phyloP scores from a whole-genome alignment of 805 yeast genomes.

The Lachancea quebecensis region DNA sequence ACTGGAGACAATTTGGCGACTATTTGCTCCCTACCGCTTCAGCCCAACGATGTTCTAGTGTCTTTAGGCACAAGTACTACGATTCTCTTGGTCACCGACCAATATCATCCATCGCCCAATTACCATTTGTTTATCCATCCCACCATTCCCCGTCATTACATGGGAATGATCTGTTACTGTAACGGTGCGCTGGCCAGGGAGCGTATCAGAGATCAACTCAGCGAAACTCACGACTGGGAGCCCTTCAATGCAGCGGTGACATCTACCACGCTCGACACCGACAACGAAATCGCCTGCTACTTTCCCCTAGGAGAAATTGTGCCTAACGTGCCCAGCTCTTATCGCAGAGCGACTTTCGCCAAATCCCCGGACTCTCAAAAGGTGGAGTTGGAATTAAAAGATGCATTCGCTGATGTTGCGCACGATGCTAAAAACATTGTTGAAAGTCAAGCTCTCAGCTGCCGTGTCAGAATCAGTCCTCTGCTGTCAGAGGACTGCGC shows the following conservation, averaged over 20 bases:
- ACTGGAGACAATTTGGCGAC: slow-evolving; percentile 94
- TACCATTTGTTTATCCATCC: slow-evolving; percentile 88
- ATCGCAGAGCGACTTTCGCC: slow-evolving; percentile 43
- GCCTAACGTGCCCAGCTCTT: slow-evolving; percentile 68
- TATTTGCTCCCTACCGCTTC: slow-evolving; percentile 70
- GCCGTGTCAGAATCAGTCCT: slow-evolving; percentile 74
- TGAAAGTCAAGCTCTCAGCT: slow-evolving; percentile 81
- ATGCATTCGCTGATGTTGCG: slow-evolving; percentile 41
- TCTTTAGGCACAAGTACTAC: slow-evolving; percentile 93
- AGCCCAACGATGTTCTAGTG: slow-evolving; percentile 67
- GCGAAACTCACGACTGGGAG: slow-evolving; percentile 45
- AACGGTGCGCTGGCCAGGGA: slow-evolving; percentile 89
- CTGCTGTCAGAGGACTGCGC: slow-evolving; percentile 42
- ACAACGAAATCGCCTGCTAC: slow-evolving; percentile 61
- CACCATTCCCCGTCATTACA: slow-evolving; percentile 62
- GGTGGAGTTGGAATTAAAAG: slow-evolving; percentile 23
- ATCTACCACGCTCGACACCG: slow-evolving; percentile 32
- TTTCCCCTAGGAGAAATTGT: slow-evolving; percentile 90
- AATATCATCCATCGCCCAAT: slow-evolving; percentile 68
- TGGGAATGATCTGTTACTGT: slow-evolving; percentile 95
- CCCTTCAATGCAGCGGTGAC: slow-evolving; percentile 45
- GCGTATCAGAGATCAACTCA: slow-evolving; percentile 52
- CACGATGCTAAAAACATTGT: slow-evolving; percentile 71
- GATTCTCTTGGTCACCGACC: slow-evolving; percentile 70
- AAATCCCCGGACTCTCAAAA: slow-evolving; percentile 21